Evolutionary conservation across 2,329 filamentous ascomycete species (phyloP), one percentile per base, ranked within the genome.

Genomic region (Hymenoscyphus fraxineus): DNA sequence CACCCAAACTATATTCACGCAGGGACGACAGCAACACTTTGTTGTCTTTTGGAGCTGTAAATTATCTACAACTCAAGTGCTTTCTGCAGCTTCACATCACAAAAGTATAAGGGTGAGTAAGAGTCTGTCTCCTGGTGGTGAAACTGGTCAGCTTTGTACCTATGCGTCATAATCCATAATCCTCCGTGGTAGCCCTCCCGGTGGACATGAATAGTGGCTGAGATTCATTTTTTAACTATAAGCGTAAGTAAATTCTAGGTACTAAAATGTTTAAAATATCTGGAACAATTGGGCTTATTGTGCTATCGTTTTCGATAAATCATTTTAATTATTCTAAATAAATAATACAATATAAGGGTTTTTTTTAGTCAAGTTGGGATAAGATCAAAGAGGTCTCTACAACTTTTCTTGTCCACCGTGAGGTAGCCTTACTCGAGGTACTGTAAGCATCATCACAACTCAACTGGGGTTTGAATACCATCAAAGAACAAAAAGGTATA

Each of bases 11-110:
- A 10, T 35, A 35, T 35, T 35, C 35, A 35, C 35, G 56, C 60
- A 55, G 61, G 58, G 54, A 44, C 55, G 44, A 22, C 44, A n/a
- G 6, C 44, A 22, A 51, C 44, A 10, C 44, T 51, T 51, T 51
- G 15, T 22, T 22, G 19, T 51, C 9, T 22, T n/a, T 51, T 51
- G 19, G 7, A 10, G 9, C n/a, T 6, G 44, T 51, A n/a, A 51
- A 51, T 22, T 31, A 55, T 51, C 22, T 35, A 19, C 54, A 47
- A 9, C n/a, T 60, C 31, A 19, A 38, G n/a, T 55, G n/a, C 2
- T 51, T 10, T 22, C 7, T 51, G 12, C 44, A 22, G n/a, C 44
- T 22, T 51, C 19, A 51, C 7, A 51, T 7, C 44, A 44, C 16
- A 9, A 51, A n/a, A 3, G 5, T 22, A 10, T 22, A 51, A 13